Evolutionary conservation across 176 grass and related monocot species (phyloP), one percentile per base, ranked within the genome.

Genomic region (Typha latifolia): DNA sequence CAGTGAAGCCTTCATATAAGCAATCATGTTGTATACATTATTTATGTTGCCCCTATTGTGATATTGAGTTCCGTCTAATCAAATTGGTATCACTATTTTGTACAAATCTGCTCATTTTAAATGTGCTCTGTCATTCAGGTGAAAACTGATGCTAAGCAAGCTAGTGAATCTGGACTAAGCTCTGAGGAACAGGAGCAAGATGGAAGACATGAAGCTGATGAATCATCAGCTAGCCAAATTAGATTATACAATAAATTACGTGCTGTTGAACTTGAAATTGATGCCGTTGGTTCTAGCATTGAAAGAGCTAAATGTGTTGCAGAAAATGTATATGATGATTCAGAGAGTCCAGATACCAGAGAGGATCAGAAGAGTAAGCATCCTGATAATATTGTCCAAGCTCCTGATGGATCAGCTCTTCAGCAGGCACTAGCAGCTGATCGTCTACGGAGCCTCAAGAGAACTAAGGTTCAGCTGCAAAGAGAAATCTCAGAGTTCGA

Each of bases 381-480:
- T 64, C n/a, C 12, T 22, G 57, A 14, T 57, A 47, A 12, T 47
- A 18, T 51, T 18, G 47, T 24, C 37, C 64, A 83, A 66, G 84
- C 63, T 15, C 49, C 66, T 49, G 50, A 62, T 68, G 80, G 71
- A 75, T 71, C 70, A 61, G 77, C 34, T 13, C 80, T 91, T 14
- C 85, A 96, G 86, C 85, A 89, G 22, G 93, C 78, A 61, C 88
- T 96, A 12, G 85, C 82, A 15, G 67, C 72, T 0, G 93, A 96
- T 55, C 93, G 93, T n/a, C 75, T 96, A 73, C 84, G 52, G 71
- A 91, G 85, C 72, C 93, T 89, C 65, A 77, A 84, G 75, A 89
- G 68, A 66, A 82, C 85, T 15, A 96, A 91, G 80, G 68, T 73
- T n/a, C 88, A 89, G 72, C 87, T 96, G 78, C 74, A 82, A 82